Evolutionary conservation across 208 protist species (phyloP), one percentile per base, ranked within the genome.

Genomic region (Leishmania guyanensis): DNA sequence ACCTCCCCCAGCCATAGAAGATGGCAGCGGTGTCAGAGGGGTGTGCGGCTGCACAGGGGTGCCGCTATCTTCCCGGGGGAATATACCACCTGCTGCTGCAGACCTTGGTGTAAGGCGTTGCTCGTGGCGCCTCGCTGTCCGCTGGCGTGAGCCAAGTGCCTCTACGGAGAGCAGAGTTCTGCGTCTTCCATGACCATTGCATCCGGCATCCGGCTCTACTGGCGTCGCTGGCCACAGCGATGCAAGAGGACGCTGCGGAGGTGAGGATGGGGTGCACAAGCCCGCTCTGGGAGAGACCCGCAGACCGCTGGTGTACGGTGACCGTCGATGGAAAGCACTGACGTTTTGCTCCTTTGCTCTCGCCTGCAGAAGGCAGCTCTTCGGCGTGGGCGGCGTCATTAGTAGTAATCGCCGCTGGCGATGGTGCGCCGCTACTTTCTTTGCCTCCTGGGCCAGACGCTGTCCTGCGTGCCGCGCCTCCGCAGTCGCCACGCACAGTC

Each of bases 381-480:
- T 50, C 33, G 29, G 36, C 22, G 20, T 22, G 20, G 36, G 29
- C 26, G 56, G n/a, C 53, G 54, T 10, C 20, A 64, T 17, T 1
- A 4, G 9, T 20, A 48, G n/a, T 9, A 14, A 56, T 17, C 48
- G 54, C 39, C 22, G 73, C 51, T 81, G 60, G 14, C 72, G 79
- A 48, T 81, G 79, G 14, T 58, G 76, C 53, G 56, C 39, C 1
- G 75, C 75, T 14, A 64, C 66, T 46, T 65, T 62, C 43, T 39
- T 60, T n/a, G 46, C 71, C 75, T 56, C 73, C 12, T 84, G 84
- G 46, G 73, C 79, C 29, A 83, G 53, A n/a, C 62, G 58, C 3
- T 75, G 75, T 8, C 75, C 84, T 20, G 53, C 58, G 50, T 73
- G 77, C 33, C 81, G 81, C 12, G 81, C 81, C 6, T 81, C 81